These are phyloP conservation scores for Panus rudis DNA, from an alignment of 768 basidiomycete species.

Conservation along the genomic window DNA sequence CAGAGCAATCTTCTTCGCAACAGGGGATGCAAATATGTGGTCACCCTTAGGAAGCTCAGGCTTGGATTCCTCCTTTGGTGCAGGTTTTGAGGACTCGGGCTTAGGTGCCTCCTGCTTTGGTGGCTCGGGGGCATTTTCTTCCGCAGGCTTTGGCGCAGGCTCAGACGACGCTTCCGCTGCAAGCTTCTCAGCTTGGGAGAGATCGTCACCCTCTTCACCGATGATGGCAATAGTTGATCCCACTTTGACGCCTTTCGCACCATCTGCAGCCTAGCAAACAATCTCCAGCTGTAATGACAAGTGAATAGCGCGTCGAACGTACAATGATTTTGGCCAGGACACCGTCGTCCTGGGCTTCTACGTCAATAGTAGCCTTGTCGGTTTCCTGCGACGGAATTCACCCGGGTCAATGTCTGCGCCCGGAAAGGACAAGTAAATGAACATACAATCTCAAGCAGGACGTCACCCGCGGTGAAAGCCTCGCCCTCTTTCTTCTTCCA, in stretches of 20 bases:
- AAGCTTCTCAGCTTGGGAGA: constrained; percentile 73
- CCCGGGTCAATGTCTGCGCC: constrained; percentile 9
- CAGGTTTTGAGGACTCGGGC: constrained; percentile 27
- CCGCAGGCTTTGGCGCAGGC: constrained; percentile 30
- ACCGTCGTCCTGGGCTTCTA: constrained; percentile 98
- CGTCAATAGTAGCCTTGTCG: constrained; percentile 99
- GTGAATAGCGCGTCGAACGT: constrained; percentile 24
- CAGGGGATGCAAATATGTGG: constrained; percentile 89
- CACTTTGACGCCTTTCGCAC: constrained; percentile 81
- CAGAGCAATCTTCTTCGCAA: constrained; percentile 95
- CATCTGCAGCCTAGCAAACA: constrained; percentile 59
- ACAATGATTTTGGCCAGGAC: constrained; percentile 95
- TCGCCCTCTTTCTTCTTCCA: constrained; percentile 99
- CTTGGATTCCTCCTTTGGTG: constrained; percentile 36
- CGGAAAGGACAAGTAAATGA: constrained; percentile 7
- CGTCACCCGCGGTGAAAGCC: constrained; percentile 81
- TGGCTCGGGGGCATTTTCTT: constrained; percentile 35
- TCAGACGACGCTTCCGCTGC: constrained; percentile 55
- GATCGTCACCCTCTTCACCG: constrained; percentile 92
- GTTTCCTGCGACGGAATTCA: constrained; percentile 65
- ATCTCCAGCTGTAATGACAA: constrained; percentile 3
- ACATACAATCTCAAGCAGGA: constrained; percentile 90
- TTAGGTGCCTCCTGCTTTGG: constrained; percentile 31
- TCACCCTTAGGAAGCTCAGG: constrained; percentile 58
- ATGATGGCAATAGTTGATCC: constrained; percentile 87